Evolutionary conservation across 2,329 filamentous ascomycete genomes (phyloP), one percentile per base, ranked within the genome.

Genomic region (Neopestalotiopsis sp.): DNA sequence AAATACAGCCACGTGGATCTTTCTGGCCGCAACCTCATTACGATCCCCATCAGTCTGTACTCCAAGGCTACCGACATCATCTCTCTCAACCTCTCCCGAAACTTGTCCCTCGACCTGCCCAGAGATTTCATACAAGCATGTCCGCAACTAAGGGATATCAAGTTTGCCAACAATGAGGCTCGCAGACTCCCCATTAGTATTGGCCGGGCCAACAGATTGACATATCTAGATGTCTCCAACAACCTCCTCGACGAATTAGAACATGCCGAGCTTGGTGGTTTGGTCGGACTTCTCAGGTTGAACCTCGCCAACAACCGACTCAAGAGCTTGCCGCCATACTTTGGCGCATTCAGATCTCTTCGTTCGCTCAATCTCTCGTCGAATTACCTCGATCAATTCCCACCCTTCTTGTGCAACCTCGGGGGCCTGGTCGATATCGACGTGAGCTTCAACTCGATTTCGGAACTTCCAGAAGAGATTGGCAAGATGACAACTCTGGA

Each of bases 61-160:
- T 93, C 94, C 70, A 97, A 94, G 78, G 93, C 95, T 0, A 86
- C 89, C 12, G 96, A 99, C 77, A 98, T 99, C 74, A 95, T 97
- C 67, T 97, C 94, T 0, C 87, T 99, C 52, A 98, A 99, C 76
- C 85, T 99, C 10, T 98, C 96, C 1, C 90, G 94, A 49, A 99
- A 99, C 74, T 83, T 98, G 59, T 96, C 94, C 0, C 86, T 99
- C 34, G 94, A 98, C 75, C 91, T 99, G 14, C 96, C 96, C 0
- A 94, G 94, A 76, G 96, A 99, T 80, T 99, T 99, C 78, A 95
- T 99, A 67, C 94, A 97, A 78, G 93, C 94, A 34, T 99, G 96
- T 81, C 90, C 92, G 74, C 94, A 95, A 76, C 84, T 99, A 24
- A 90, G 95, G 65, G 96, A 99, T 79, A 96, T 99, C 85, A 97